phyloP scores from a whole-genome alignment of 192 early-diverging fungal genomes.

The Globomyces pollinis-pini region DNA sequence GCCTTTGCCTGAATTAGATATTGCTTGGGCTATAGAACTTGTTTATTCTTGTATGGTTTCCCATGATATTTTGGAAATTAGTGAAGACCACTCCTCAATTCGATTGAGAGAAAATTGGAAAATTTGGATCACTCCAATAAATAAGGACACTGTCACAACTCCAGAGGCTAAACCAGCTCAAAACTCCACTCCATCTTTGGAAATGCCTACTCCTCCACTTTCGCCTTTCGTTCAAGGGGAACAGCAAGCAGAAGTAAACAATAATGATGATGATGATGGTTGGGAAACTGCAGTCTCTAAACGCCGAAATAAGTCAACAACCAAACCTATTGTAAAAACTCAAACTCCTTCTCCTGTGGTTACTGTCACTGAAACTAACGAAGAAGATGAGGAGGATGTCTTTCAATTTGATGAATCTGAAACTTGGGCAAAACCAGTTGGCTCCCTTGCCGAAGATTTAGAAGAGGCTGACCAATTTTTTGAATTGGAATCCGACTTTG shows the following conservation, averaged over 20 bases:
- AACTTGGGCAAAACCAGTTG: conserved; percentile 32
- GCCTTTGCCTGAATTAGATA: conserved; percentile 50
- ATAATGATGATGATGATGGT: background rate
- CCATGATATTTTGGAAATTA: conserved; percentile 29
- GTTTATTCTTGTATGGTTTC: conserved; percentile 34
- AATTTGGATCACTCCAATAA: background rate
- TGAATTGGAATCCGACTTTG: conserved; percentile 36
- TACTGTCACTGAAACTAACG: background rate
- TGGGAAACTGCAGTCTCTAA: background rate
- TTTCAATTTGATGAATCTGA: conserved; percentile 79
- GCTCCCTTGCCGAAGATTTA: conserved; percentile 56
- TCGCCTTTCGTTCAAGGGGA: conserved; percentile 1
- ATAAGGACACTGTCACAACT: background rate
- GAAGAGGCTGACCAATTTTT: conserved; percentile 34
- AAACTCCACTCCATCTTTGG: no score
- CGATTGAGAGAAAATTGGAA: conserved; percentile 2
- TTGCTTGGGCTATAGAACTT: conserved; percentile 36
- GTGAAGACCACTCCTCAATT: conserved; percentile 1
- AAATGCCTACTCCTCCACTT: conserved; percentile 4
- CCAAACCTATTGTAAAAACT: background rate
- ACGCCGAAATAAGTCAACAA: background rate
- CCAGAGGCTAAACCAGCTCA: background rate
- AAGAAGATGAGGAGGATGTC: conserved; percentile 59
- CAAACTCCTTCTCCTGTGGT: background rate
- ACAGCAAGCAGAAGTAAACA: no score